phyloP scores from a whole-genome alignment of 2,329 filamentous ascomycete species.

The Fusarium succisae region DNA sequence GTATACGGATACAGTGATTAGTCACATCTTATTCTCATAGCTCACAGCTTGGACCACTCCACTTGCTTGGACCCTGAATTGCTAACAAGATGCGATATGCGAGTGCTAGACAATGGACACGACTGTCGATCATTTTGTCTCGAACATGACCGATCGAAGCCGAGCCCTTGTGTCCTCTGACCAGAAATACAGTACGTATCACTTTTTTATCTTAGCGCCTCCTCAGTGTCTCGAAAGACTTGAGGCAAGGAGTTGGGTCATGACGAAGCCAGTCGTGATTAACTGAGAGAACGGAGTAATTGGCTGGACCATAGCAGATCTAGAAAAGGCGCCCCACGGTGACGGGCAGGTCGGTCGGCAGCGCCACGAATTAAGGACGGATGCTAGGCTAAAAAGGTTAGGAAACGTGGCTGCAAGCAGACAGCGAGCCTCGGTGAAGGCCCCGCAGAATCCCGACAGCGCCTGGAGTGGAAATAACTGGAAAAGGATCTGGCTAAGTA shows the following conservation, averaged over 20 bases:
- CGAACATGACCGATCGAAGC: constrained; percentile 18
- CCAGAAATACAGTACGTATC: neutral
- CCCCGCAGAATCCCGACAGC: constrained; percentile 16
- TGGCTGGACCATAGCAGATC: neutral
- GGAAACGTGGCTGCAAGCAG: constrained; percentile 41
- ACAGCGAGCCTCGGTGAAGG: constrained; percentile 15
- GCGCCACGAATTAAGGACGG: constrained; percentile 24
- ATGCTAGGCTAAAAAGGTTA: constrained; percentile 1
- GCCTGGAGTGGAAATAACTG: constrained; percentile 20
- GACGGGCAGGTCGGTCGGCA: constrained; percentile 11
- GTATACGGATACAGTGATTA: constrained; percentile 7
- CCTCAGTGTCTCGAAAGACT: neutral
- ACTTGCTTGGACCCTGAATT: constrained; percentile 34
- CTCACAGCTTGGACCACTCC: constrained; percentile 30
- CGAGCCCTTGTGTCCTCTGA: constrained; percentile 2
- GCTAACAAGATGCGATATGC: constrained; percentile 20
- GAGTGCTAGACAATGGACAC: constrained; percentile 1
- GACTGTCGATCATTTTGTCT: constrained; percentile 16
- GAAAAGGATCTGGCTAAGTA: constrained; percentile 2
- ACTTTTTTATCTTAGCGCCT: neutral
- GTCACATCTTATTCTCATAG: constrained; percentile 3
- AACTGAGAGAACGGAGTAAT: neutral
- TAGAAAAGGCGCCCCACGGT: constrained; percentile 11
- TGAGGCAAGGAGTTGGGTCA: constrained; percentile 13
- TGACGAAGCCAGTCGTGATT: constrained; percentile 11